A percentile compares a stretch with the other conserved stretches of the same genome.
These are phyloP conservation scores for Arthrocladium fulminans DNA, from an alignment of 2,329 filamentous ascomycete species.

Conservation along the genomic window DNA sequence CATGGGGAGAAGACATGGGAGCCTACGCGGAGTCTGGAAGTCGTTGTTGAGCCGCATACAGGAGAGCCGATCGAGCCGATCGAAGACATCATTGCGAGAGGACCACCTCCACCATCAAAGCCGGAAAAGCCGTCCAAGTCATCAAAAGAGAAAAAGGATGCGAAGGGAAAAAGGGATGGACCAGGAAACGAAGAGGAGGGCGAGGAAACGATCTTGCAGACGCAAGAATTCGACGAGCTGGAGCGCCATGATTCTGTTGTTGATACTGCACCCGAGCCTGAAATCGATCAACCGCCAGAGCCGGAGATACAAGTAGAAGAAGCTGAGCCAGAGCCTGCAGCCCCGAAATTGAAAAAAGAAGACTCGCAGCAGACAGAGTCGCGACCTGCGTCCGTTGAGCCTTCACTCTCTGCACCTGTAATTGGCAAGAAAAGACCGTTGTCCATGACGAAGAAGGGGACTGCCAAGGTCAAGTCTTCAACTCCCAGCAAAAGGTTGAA, in stretches of 20 bases:
- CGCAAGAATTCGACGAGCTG: neutral
- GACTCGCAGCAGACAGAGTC: conserved; percentile 15
- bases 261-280: neutral
- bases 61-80: conserved; percentile 22
- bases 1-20: conserved; percentile 23
- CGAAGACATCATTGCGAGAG: conserved; percentile 21
- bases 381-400: conserved; percentile 8
- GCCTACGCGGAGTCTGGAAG: conserved; percentile 19
- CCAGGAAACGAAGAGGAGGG: conserved; percentile 8
- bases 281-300: neutral
- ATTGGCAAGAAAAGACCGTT: conserved; percentile 22
- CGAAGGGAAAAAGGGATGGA: conserved; percentile 4
- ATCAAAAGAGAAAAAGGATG: conserved; percentile 7
- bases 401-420: conserved; percentile 13
- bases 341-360: conserved; percentile 16
- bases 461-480: conserved; percentile 18
- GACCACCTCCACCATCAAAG: conserved; percentile 18
- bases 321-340: neutral
- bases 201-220: neutral
- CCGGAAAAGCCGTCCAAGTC: conserved; percentile 12
- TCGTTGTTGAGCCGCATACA: conserved; percentile 20
- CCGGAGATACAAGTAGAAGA: conserved; percentile 1
- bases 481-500: conserved; percentile 15
- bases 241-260: neutral
- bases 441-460: conserved; percentile 21